Evolutionary conservation across 1,284 basidiomycete genomes (phyloP).

Genomic region (Cutaneotrichosporon cyanovorans): DNA sequence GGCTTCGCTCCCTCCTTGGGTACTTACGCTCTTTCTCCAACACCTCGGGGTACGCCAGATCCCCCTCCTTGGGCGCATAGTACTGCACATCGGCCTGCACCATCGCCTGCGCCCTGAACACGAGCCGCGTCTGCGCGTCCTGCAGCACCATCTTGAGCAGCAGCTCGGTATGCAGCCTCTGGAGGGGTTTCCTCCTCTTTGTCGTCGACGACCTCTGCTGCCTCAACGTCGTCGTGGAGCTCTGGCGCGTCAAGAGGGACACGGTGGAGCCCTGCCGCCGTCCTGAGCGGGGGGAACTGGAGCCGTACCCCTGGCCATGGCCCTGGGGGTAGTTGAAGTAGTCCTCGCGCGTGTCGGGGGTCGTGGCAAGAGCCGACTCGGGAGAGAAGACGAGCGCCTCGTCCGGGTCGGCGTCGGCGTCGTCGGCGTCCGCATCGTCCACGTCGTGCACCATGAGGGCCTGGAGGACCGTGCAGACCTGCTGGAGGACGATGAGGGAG

Average conservation of each 20-base stretch:
- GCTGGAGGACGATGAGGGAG: conserved; percentile 72
- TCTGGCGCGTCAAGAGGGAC: background rate
- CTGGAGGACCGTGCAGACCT: conserved; percentile 87
- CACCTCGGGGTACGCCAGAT: conserved; percentile 76
- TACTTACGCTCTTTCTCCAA: conserved; percentile 30
- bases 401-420: conserved; percentile 16
- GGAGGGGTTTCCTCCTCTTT: conserved; percentile 41
- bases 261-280: conserved; percentile 7
- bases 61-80: conserved; percentile 61
- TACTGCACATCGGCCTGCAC: conserved; percentile 78
- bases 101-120: conserved; percentile 86
- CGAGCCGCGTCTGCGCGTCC: conserved; percentile 84
- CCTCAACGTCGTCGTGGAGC: background rate
- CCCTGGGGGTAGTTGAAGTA: conserved; percentile 36
- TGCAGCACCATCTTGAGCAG: conserved; percentile 81
- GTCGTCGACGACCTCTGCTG: conserved; percentile 2
- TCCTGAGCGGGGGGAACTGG: too few species aligned
- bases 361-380: conserved; percentile 12
- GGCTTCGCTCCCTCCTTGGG: too few species aligned
- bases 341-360: conserved; percentile 11
- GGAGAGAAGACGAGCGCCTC: conserved; percentile 21
- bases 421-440: conserved; percentile 14
- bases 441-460: conserved; percentile 83
- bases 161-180: conserved; percentile 59
- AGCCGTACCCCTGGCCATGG: conserved; percentile 6